Base-by-base conservation (phyloP, 2,329 filamentous ascomycete species). In the Colletotrichum falcatum region DNA sequence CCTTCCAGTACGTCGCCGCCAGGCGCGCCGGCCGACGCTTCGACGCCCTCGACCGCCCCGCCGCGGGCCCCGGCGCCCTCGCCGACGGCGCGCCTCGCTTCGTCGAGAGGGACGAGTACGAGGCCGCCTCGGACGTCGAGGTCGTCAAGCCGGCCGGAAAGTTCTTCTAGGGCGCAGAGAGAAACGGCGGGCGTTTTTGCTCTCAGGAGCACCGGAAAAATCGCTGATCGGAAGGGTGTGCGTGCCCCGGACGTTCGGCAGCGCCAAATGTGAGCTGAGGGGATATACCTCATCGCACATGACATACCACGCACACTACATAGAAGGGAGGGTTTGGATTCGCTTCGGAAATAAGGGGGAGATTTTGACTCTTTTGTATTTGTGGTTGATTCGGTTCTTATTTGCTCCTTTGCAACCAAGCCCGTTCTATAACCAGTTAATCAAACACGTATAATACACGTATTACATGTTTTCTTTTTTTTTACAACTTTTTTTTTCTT, bases 1-100 rank as follows among this genome's bases (percentile, higher is more conserved):
- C 81, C 0, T 86, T 87, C 61, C 88, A 90, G 74, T 94, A 84
- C 75, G 68, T 85, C 33, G 75, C 82, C 72, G 88, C 92, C 14
- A 91, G 86, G 80, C 74, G 81, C 23, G 85, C 81, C n/a, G 90
- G 91, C 2, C 81, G 82, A 51, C 85, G 86, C 7, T 95, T 95
- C 77, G 86, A 89, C 76, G 91, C 89, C 5, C 81, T 94, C 4
- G 92, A 94, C 77, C 85, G 83, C 8, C 90, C 86, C 30, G 54
- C 56, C 68, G 44, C 65, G n/a, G n/a, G n/a, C 66, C 46, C 53
- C 72, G 44, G 54, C 9, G 35, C 53, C 28, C 64, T 69, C 3
- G 58, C 48, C 3, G 71, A 60, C n/a, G 69, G 56, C 51, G 56
- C 64, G 67, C 76, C 61, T 73, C 28, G 42, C 18, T 59, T 44